Evolutionary conservation across 176 grass and related monocot species (phyloP).

Genomic region (Aechmea fasciata): DNA sequence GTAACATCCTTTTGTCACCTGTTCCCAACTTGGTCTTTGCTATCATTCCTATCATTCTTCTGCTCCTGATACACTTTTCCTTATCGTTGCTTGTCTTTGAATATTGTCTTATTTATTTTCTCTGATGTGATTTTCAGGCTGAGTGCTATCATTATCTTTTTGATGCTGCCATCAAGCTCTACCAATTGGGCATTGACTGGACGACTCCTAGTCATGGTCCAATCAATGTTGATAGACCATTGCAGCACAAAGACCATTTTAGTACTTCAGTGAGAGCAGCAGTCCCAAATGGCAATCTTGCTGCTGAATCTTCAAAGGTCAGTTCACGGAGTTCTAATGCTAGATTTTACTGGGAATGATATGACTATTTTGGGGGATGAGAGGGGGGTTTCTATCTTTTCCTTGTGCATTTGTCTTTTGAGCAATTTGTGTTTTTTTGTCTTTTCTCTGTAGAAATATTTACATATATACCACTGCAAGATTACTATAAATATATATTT

Average conservation of each 20-base stretch:
- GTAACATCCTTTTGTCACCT: no score
- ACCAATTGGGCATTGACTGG: slow-evolving; percentile 87
- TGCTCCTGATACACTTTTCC: not conserved
- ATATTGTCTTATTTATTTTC: slow-evolving; percentile 10
- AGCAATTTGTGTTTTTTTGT: no score
- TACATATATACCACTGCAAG: no score
- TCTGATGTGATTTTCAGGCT: slow-evolving; percentile 45
- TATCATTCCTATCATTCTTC: not conserved
- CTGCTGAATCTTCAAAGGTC: slow-evolving; percentile 48
- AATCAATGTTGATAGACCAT: slow-evolving; percentile 36
- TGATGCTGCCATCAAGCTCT: slow-evolving; percentile 78
- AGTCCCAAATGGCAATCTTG: slow-evolving; percentile 36
- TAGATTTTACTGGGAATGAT: not conserved
- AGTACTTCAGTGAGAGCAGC: slow-evolving; percentile 19
- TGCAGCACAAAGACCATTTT: slow-evolving; percentile 11
- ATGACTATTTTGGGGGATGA: not conserved
- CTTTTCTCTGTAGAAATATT: no score
- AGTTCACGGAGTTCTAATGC: slow-evolving; percentile 15
- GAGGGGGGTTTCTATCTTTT: not conserved
- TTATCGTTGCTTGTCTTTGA: not conserved
- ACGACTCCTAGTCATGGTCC: slow-evolving; percentile 65
- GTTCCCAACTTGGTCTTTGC: no score
- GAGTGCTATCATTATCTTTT: slow-evolving; percentile 98
- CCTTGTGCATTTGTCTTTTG: not conserved
- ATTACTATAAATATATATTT: not conserved